A percentile compares a stretch with the other conserved stretches of the same genome.
Conservation (phyloP, 441 rosid species). For the Arabidopsis lyrata region DNA sequence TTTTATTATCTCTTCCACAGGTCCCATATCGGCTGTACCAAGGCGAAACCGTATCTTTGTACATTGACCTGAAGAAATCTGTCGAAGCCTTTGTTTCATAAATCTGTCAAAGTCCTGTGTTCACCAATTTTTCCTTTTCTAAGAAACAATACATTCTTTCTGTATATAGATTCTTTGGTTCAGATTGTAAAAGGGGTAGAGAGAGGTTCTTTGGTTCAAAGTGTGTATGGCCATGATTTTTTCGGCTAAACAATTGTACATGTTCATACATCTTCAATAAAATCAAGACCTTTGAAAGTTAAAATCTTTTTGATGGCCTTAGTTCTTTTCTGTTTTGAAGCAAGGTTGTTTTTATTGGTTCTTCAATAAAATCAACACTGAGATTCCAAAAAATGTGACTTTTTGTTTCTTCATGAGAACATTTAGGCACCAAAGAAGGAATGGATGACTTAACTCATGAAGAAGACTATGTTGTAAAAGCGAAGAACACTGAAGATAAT, state of each 20-base stretch:
- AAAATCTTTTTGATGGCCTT: conserved; percentile 11
- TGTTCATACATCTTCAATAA: conserved; percentile 35
- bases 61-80: conserved; percentile 56
- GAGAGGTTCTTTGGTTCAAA: conserved; percentile 36
- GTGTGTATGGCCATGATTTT: conserved; percentile 33
- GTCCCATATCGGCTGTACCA: conserved; percentile 65
- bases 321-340: background rate
- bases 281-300: conserved; percentile 15
- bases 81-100: conserved; percentile 46
- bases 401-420: conserved; percentile 19
- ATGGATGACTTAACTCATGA: conserved; percentile 38
- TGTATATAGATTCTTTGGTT: conserved; percentile 43
- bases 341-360: background rate
- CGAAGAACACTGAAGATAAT: conserved; percentile 60
- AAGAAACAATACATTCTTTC: conserved; percentile 34
- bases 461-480: conserved; percentile 45
- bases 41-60: conserved; percentile 67
- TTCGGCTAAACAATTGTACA: conserved; percentile 31
- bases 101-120: conserved; percentile 51
- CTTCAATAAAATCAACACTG: background rate
- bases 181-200: conserved; percentile 35
- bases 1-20: conserved; percentile 67
- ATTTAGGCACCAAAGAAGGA: conserved; percentile 39
- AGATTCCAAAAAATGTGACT: conserved; percentile 15
- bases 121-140: conserved; percentile 46